Evolutionary conservation across 805 yeast species (phyloP).

Genomic region (Candida koratica): DNA sequence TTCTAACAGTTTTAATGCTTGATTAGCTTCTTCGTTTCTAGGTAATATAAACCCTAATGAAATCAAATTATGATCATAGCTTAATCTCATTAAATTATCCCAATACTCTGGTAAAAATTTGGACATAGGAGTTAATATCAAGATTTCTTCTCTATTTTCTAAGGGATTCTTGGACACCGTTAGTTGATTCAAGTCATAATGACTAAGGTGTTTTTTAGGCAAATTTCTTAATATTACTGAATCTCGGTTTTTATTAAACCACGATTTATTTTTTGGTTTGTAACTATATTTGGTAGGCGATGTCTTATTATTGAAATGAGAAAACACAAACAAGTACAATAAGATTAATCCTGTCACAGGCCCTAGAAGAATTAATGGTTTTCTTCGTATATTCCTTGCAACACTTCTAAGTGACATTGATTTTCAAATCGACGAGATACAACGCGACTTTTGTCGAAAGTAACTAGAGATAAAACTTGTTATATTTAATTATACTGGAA

Average conservation of each 20-base stretch:
- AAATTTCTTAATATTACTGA: constrained; percentile 47
- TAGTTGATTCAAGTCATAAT: constrained; percentile 78
- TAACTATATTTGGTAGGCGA: constrained; percentile 40
- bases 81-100: constrained; percentile 69
- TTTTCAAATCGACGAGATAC: no score
- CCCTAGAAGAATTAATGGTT: constrained; percentile 45
- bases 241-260: constrained; percentile 48
- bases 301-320: constrained; percentile 13
- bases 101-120: constrained; percentile 83
- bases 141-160: constrained; percentile 72
- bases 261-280: constrained; percentile 40
- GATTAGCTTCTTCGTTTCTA: constrained; percentile 74
- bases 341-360: constrained; percentile 44
- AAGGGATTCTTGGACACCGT: constrained; percentile 69
- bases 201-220: constrained; percentile 72
- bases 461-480: no score
- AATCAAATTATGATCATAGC: constrained; percentile 79
- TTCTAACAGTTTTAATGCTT: constrained; percentile 68
- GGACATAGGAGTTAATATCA: constrained; percentile 88
- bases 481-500: no score
- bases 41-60: constrained; percentile 93
- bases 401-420: constrained; percentile 19
- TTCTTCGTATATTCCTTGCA: constrained; percentile 58
- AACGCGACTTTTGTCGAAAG: no score
- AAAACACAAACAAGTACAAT: constrained; percentile 40